Evolutionary conservation across 176 grass and related monocot genomes (phyloP).

Genomic region (Carex pumila): DNA sequence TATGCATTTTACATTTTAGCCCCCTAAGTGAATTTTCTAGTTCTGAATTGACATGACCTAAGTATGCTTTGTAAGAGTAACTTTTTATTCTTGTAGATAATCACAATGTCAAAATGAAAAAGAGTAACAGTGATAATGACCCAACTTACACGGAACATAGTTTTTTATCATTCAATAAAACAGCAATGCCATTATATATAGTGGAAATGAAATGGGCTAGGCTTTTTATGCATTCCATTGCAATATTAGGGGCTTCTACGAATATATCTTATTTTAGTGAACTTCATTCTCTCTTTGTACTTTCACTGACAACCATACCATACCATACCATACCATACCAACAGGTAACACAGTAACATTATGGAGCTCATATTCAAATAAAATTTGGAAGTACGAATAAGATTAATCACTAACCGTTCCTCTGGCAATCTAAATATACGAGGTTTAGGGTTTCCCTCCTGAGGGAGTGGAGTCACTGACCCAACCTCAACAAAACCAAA

Average conservation of each 20-base stretch:
- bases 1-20: no score
- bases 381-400: neutral
- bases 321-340: neutral
- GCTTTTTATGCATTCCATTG: neutral
- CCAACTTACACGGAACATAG: neutral
- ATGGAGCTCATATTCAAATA: neutral
- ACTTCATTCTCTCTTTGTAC: neutral
- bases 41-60: neutral
- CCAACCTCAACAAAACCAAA: slow-evolving; percentile 99
- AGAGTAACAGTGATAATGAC: neutral
- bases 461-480: slow-evolving; percentile 84
- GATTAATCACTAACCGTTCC: slow-evolving; percentile 52
- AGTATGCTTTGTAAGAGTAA: neutral
- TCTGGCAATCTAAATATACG: slow-evolving; percentile 71
- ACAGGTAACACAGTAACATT: neutral
- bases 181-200: neutral
- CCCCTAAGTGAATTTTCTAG: no score
- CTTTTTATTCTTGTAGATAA: neutral
- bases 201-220: neutral
- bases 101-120: neutral
- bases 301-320: neutral
- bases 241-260: neutral
- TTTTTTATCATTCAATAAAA: neutral
- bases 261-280: neutral
- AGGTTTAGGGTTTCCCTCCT: slow-evolving; percentile 97